Evolutionary conservation across 352 stramenopile genomes (phyloP).

Genomic region (Elongisporangium undulatum): DNA sequence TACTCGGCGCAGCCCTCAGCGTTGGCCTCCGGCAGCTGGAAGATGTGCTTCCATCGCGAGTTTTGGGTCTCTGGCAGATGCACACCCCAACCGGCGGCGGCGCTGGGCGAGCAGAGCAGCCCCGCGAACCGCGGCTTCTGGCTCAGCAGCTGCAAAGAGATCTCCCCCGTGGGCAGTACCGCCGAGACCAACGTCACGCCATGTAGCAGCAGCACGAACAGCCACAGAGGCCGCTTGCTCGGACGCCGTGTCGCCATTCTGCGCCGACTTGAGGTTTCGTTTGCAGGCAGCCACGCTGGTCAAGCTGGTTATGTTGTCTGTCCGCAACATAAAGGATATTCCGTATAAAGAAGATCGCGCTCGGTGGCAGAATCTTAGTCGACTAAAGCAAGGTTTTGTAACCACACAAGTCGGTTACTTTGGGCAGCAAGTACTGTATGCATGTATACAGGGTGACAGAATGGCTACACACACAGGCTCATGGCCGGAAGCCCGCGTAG

Average conservation of each 20-base stretch:
- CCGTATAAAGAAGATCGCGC: neutral
- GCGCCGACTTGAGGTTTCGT: neutral
- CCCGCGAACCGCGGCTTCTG: constrained; percentile 29
- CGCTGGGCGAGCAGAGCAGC: constrained; percentile 54
- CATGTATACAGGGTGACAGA: neutral
- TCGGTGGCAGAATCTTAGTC: neutral
- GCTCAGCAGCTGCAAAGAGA: constrained; percentile 34
- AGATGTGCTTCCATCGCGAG: constrained; percentile 47
- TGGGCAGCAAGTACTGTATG: too few relatives aligned
- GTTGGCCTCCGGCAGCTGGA: constrained; percentile 27
- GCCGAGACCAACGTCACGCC: constrained; percentile 1
- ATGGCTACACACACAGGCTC: constrained; percentile 10
- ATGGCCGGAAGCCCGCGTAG: constrained; percentile 85
- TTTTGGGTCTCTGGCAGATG: constrained; percentile 37
- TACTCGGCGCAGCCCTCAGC: constrained; percentile 41
- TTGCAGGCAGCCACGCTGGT: neutral
- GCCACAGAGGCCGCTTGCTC: neutral
- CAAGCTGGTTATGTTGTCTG: neutral
- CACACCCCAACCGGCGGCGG: constrained; percentile 50
- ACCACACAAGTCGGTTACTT: neutral
- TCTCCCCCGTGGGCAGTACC: constrained; percentile 40
- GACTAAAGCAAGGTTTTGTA: neutral
- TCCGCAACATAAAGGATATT: neutral
- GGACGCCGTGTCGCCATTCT: neutral
- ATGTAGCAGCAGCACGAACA: constrained; percentile 10